Conservation (phyloP, 208 protist genomes). For the Trypanosoma boissoni region DNA sequence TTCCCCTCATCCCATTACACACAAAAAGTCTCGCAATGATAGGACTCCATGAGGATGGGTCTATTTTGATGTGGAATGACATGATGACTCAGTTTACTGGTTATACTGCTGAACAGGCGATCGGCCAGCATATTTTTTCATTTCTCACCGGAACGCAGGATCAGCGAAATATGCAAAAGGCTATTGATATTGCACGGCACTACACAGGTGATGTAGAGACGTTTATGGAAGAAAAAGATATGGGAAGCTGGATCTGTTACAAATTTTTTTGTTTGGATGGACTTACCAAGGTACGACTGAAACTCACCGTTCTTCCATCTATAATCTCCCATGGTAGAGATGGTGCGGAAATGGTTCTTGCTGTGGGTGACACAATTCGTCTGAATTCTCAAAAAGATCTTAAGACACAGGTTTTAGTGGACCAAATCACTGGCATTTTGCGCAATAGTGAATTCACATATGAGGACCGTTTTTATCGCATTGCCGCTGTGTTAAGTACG, state of each 20-base stretch:
- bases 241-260: constrained; percentile 23
- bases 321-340: constrained; percentile 49
- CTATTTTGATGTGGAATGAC: constrained; percentile 76
- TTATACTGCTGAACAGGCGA: constrained; percentile 60
- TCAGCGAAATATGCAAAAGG: constrained; percentile 63
- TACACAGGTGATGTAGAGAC: constrained; percentile 66
- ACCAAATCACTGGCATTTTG: constrained; percentile 57
- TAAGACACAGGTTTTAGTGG: constrained; percentile 63
- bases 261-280: constrained; percentile 74
- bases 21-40: constrained; percentile 38
- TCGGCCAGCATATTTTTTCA: constrained; percentile 84
- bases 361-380: constrained; percentile 55
- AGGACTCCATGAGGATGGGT: constrained; percentile 77
- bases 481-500: constrained; percentile 55
- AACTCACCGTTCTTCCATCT: constrained; percentile 56
- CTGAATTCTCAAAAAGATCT: constrained; percentile 38
- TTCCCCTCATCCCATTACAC: constrained; percentile 33
- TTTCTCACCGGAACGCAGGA: constrained; percentile 68
- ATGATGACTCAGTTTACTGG: constrained; percentile 53
- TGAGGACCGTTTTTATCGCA: constrained; percentile 56
- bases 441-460: constrained; percentile 41
- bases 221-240: constrained; percentile 32
- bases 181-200: constrained; percentile 46
- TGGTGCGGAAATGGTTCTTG: constrained; percentile 63
- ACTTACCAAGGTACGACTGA: constrained; percentile 59